Conservation (phyloP, 345 rosid genomes). For the Jatropha curcas region DNA sequence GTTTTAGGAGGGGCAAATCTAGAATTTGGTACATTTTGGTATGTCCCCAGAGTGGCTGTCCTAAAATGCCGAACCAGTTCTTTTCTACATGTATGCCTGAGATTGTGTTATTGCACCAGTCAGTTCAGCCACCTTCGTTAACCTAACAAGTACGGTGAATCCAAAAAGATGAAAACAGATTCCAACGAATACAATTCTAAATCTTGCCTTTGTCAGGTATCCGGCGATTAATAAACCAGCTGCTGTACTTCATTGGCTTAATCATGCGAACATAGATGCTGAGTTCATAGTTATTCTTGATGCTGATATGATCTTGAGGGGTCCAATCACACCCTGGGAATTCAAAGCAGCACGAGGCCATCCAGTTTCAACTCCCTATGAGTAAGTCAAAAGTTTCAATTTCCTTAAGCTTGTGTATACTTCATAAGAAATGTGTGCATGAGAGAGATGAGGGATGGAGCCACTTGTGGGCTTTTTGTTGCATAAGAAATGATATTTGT, state of each 20-base stretch:
- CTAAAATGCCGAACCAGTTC: not conserved
- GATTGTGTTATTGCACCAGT: not conserved
- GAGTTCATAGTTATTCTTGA: conserved; percentile 93
- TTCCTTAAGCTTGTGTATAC: not conserved
- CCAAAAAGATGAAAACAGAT: not conserved
- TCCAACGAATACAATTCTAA: not conserved
- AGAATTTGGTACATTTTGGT: not conserved
- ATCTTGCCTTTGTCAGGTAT: conserved; percentile 61
- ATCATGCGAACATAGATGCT: conserved; percentile 82
- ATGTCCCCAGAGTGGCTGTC: not conserved
- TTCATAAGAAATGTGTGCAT: too few species aligned
- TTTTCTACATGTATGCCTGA: not conserved
- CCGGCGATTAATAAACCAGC: conserved; percentile 99
- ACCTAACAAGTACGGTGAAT: not conserved
- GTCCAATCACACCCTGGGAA: conserved; percentile 98
- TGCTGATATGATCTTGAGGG: conserved; percentile 97
- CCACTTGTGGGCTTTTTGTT: not conserved
- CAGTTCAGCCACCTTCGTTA: not conserved
- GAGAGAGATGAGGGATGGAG: too few species aligned
- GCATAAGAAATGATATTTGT: not conserved
- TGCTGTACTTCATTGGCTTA: conserved; percentile 97
- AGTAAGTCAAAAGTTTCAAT: conserved; percentile 47
- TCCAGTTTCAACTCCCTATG: conserved; percentile 98
- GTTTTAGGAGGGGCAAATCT: not conserved
- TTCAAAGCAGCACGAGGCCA: conserved; percentile 85